Evolutionary conservation across 192 early-diverging fungal genomes (phyloP), one percentile per base, ranked within the genome.

Genomic region (Spizellomyces punctatus): DNA sequence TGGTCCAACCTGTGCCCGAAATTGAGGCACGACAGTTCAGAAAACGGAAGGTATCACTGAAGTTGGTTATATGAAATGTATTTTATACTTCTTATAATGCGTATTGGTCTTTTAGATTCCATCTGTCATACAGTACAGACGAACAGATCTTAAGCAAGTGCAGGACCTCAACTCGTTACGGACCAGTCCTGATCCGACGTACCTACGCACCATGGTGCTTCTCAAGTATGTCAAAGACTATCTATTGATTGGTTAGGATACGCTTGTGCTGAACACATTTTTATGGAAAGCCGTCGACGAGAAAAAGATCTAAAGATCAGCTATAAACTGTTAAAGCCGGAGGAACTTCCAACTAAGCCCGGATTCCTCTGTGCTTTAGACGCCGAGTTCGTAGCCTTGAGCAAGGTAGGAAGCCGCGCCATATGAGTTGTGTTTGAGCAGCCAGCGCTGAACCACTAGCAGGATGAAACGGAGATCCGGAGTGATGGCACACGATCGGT

Each of bases 381-480:
- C 76, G 94, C 95, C 4, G 97, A 99, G 80, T 99, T 98, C 86
- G 95, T 99, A 4, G 90, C 94, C 6, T 75, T 96, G 21, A 80
- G 69, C 45, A 86, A 83, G 64, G 85, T 85, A 58, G 17, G 46
- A 72, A 10, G 17, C 71, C 71, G 5, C 70, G 16, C 65, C 50
- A n/a, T 54, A 12, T 12, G 5, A 6, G 54, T 56, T 56, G 7
- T 5, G 54, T 56, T 22, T 19, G 54, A 36, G 27, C 16, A 57
- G 27, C n/a, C 10, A 27, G n/a, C 12, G 19, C 65, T 57, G 4
- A 14, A 47, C 27, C n/a, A 50, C 84, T 84, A 27, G n/a, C 82
- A 92, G 75, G 95, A 95, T 46, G 92, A 95, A 55, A 91, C 89
- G 6, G 97, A 98, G 70, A 89, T 96, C 46, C 84, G 91, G 27